Evolutionary conservation across 2,329 filamentous ascomycete species (phyloP).

Genomic region (Cytospora piceicola): DNA sequence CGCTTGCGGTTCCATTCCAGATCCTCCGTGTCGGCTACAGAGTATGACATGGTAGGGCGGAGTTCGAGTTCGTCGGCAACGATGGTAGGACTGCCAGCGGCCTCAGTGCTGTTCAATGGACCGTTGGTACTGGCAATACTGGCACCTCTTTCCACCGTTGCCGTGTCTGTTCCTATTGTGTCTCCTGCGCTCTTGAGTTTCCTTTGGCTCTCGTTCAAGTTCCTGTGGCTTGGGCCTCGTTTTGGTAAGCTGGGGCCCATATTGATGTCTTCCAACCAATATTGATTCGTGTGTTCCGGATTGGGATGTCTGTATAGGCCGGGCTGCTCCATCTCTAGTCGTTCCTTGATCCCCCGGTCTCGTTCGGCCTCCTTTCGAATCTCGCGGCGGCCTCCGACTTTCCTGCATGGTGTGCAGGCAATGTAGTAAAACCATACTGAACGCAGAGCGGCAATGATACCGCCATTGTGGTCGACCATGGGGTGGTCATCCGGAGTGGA

Average conservation of each 20-base stretch:
- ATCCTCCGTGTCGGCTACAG: conserved; percentile 46
- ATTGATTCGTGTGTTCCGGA: conserved; percentile 84
- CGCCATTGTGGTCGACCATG: conserved; percentile 28
- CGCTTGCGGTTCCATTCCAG: conserved; percentile 72
- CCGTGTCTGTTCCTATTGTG: conserved; percentile 45
- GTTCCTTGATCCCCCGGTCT: conserved; percentile 67
- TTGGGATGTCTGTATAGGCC: conserved; percentile 77
- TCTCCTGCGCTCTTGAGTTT: conserved; percentile 62
- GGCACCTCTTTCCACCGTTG: conserved; percentile 36
- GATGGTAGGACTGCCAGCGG: conserved; percentile 49
- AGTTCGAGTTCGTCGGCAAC: conserved; percentile 48
- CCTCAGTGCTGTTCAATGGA: conserved; percentile 40
- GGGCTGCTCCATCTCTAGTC: conserved; percentile 70
- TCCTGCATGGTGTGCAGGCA: conserved; percentile 78
- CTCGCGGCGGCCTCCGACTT: conserved; percentile 70
- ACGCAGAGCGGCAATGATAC: conserved; percentile 64
- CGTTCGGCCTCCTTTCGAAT: conserved; percentile 71
- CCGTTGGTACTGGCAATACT: conserved; percentile 37
- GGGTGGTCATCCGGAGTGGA: conserved; percentile 25
- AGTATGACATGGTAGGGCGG: conserved; percentile 45
- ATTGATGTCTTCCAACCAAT: conserved; percentile 85
- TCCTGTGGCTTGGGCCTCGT: conserved; percentile 58
- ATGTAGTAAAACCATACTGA: conserved; percentile 79
- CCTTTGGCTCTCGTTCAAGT: conserved; percentile 54
- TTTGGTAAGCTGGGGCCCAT: conserved; percentile 77